These are phyloP conservation scores for Eucalyptus tenuipes DNA, from an alignment of 345 rosid genomes.

Conservation along the genomic window DNA sequence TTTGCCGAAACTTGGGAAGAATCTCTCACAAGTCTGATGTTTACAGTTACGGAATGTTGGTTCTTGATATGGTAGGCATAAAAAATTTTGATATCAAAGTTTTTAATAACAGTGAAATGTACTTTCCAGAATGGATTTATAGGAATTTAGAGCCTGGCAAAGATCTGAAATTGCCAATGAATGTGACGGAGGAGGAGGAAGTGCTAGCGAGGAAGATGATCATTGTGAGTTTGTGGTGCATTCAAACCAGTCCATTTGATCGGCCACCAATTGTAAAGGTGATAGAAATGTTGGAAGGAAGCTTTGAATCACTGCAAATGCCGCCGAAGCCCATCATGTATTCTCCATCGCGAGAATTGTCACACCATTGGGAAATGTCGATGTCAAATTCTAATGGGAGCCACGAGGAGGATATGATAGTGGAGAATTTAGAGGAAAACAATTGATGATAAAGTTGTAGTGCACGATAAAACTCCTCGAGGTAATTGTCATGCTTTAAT, in stretches of 20 bases:
- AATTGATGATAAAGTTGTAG: too few species aligned
- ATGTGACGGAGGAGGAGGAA: too few species aligned
- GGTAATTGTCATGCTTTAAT: too few species aligned
- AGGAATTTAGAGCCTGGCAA: conserved; percentile 2
- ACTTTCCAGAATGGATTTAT: conserved; percentile 21
- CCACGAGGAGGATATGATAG: neutral
- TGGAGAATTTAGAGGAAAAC: neutral
- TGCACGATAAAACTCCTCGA: accelerated
- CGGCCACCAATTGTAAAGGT: neutral
- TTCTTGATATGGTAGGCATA: conserved; percentile 24
- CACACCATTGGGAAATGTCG: neutral
- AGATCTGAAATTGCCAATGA: too few species aligned
- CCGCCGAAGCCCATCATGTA: neutral
- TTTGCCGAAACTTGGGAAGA: conserved; percentile 12
- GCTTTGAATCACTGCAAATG: neutral
- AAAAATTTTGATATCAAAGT: neutral
- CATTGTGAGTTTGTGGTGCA: too few species aligned
- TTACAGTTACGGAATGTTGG: conserved; percentile 38
- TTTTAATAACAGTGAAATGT: neutral
- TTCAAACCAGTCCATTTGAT: neutral
- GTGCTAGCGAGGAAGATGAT: too few species aligned
- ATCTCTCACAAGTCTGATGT: conserved; percentile 32
- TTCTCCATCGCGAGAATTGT: neutral
- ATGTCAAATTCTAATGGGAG: neutral
- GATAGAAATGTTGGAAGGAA: conserved; percentile 2